phyloP scores from a whole-genome alignment of 2,329 filamentous ascomycete species.

The Penicillium sp. region DNA sequence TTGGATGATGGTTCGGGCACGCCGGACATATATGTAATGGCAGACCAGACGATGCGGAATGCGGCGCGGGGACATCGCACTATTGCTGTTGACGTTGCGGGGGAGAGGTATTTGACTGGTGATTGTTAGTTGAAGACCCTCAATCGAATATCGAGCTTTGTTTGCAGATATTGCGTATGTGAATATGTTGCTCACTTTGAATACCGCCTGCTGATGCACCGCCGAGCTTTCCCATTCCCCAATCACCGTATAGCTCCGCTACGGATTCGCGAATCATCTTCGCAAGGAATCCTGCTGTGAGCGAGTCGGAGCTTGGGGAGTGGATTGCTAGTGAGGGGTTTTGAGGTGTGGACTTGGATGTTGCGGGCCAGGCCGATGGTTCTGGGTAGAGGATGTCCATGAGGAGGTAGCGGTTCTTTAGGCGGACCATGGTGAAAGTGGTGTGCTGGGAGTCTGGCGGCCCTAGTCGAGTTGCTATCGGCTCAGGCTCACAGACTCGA shows the following conservation, averaged over 20 bases:
- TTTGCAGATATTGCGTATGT: background rate
- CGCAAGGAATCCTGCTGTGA: conserved; percentile 67
- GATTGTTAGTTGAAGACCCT: background rate
- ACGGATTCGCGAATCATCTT: conserved; percentile 72
- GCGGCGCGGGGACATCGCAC: conserved; percentile 79
- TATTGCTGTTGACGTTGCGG: conserved; percentile 92
- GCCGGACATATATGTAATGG: conserved; percentile 74
- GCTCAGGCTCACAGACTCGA: background rate
- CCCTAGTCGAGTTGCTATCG: background rate
- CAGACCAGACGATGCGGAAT: conserved; percentile 86
- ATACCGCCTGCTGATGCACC: conserved; percentile 71
- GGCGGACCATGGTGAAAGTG: conserved; percentile 74
- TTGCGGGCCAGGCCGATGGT: conserved; percentile 37
- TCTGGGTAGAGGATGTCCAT: conserved; percentile 88
- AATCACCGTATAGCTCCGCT: conserved; percentile 79
- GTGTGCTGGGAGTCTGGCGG: background rate
- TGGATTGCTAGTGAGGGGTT: conserved; percentile 69
- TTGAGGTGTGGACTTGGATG: conserved; percentile 23
- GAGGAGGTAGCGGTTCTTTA: conserved; percentile 96
- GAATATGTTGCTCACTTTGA: conserved; percentile 54
- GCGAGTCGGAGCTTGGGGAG: conserved; percentile 71
- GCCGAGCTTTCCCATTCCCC: conserved; percentile 60
- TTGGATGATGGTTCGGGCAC: conserved; percentile 55
- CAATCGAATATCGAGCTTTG: background rate
- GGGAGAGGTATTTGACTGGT: conserved; percentile 86